A percentile compares a stretch with the other conserved stretches of the same genome.
These are phyloP conservation scores for Penicillium sp. DNA, from an alignment of 2,329 filamentous ascomycete genomes.

Conservation along the genomic window DNA sequence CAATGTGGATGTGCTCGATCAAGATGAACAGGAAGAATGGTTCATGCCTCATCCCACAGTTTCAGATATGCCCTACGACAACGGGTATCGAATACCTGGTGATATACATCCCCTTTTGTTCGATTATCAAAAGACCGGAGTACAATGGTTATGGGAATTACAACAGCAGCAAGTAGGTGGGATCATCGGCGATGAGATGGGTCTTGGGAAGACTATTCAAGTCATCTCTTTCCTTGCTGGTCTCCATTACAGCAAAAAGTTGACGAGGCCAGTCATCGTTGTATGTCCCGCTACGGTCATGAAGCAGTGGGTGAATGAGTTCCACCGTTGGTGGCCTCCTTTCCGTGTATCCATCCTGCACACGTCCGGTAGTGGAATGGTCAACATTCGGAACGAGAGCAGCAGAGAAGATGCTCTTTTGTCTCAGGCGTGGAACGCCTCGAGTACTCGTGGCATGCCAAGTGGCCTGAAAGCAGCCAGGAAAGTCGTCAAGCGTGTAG, in stretches of 20 bases:
- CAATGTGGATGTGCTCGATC: too few relatives aligned
- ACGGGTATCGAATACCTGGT: conserved; percentile 71
- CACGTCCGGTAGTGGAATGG: conserved; percentile 91
- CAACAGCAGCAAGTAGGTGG: conserved; percentile 84
- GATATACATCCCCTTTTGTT: conserved; percentile 89
- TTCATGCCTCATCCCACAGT: conserved; percentile 71
- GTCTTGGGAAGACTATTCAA: conserved; percentile 87
- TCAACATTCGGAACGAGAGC: conserved; percentile 59
- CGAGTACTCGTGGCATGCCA: conserved; percentile 30
- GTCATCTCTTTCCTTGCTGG: conserved; percentile 76
- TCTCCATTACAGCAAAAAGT: conserved; percentile 79
- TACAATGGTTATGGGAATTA: conserved; percentile 91
- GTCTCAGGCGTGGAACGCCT: too few relatives aligned
- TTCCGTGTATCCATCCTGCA: conserved; percentile 89
- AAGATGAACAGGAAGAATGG: conserved; percentile 52
- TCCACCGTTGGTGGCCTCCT: conserved; percentile 96
- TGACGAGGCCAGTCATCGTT: conserved; percentile 76
- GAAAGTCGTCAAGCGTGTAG: conserved; percentile 71
- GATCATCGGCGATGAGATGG: conserved; percentile 97
- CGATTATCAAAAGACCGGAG: conserved; percentile 92
- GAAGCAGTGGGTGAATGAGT: conserved; percentile 96
- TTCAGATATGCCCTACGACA: conserved; percentile 52
- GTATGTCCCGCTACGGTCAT: conserved; percentile 91
- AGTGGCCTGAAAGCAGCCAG: conserved; percentile 61
- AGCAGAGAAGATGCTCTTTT: conserved; percentile 56